Evolutionary conservation across 2,329 filamentous ascomycete species (phyloP).

Genomic region (Diaporthe caulivora): DNA sequence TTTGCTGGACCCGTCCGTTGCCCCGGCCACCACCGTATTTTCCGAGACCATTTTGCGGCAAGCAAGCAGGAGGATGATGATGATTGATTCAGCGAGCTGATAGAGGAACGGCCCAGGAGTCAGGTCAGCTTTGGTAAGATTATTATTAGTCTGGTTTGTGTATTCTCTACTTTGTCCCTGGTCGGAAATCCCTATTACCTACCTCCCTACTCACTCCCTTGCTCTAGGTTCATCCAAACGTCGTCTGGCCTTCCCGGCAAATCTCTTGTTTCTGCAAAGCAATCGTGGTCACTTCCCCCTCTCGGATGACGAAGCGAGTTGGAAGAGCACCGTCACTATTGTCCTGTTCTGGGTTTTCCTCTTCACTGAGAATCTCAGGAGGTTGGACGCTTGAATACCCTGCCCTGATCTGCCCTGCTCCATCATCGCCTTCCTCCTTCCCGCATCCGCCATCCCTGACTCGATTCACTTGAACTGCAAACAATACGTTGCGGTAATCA

Average conservation of each 20-base stretch:
- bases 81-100: background rate
- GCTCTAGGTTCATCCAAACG: slow-evolving; percentile 11
- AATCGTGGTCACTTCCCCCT: background rate
- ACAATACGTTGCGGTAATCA: slow-evolving; percentile 15
- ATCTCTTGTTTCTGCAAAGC: background rate
- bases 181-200: background rate
- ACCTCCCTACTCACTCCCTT: background rate
- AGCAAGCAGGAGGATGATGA: background rate
- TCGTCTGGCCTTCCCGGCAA: slow-evolving; percentile 8
- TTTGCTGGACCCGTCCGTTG: slow-evolving; percentile 36
- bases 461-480: slow-evolving; percentile 1
- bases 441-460: slow-evolving; percentile 6
- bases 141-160: slow-evolving; percentile 16
- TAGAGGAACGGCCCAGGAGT: background rate
- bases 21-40: slow-evolving; percentile 39
- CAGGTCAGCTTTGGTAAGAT: slow-evolving; percentile 6
- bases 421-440: slow-evolving; percentile 5
- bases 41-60: slow-evolving; percentile 16
- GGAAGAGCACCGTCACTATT: background rate
- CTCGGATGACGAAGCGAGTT: background rate
- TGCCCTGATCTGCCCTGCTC: background rate
- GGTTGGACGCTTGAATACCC: background rate
- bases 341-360: background rate
- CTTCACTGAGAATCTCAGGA: background rate
- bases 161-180: background rate